Evolutionary conservation across 768 basidiomycete genomes (phyloP), one percentile per base, ranked within the genome.

Genomic region (Cytidiella melzeri): DNA sequence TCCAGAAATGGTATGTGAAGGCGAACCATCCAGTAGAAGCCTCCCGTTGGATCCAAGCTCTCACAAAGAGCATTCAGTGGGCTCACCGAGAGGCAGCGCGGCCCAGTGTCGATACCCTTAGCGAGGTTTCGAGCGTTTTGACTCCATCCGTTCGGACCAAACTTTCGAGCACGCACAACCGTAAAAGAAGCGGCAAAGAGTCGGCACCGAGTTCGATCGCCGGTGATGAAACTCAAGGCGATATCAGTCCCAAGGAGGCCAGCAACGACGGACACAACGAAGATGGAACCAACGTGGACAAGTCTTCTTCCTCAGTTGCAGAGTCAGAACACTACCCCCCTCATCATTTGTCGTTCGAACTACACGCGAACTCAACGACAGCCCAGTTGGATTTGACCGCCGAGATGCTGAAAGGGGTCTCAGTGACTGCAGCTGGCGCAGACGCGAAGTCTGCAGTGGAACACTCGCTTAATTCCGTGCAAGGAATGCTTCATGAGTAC

Each of bases 1-100:
- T 69, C 0, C 83, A 87, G 58, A 88, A 83, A 64, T 90, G 89
- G 89, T 85, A 84, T 62, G 73, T 92, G 66, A 85, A 83, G 49
- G 86, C 87, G 0, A 87, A 83, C 53, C 92, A 96, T 58, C 90
- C 87, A 0, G 89, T 88, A 4, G 94, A 97, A 65, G 90, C 90
- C 4, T 75, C 84, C 3, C 76, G 93, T 10, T 97, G 94, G 94
- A 80, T 81, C 1, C 80, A 85, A 50, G 86, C 84, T 0, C 76
- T 97, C 41, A 66, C 68, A 15, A 78, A 77, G 61, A 84, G 81
- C 53, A 84, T 92, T 51, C 87, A 92, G 26, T 84, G 81, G 74
- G 76, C 73, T 42, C 75, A 74, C 48, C 70, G 70, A n/a, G 72
- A 75, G 28, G 30, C 36, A 1, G 66, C 67, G 30, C 65, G 77